Conservation (phyloP, 2,329 filamentous ascomycete genomes). For the Conoideocrella luteorostrata region DNA sequence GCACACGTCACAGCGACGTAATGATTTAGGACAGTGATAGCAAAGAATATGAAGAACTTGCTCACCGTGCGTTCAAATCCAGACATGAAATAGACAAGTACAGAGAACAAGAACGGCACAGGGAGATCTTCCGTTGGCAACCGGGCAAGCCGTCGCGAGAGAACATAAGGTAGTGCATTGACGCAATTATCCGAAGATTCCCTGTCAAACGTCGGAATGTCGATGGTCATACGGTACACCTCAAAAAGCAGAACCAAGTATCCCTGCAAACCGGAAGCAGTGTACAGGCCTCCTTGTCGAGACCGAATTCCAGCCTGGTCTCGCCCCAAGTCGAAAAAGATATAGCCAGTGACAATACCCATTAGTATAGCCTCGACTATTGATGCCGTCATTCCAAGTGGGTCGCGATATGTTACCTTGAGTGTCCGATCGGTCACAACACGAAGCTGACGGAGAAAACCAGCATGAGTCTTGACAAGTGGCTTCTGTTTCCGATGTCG, state of each 20-base stretch:
- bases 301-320: slow-evolving; percentile 68
- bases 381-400: slow-evolving; percentile 66
- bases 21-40: slow-evolving; percentile 61
- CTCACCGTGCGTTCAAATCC: slow-evolving; percentile 58
- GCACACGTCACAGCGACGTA: slow-evolving; percentile 70
- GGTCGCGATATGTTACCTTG: slow-evolving; percentile 68
- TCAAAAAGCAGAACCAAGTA: slow-evolving; percentile 74
- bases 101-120: slow-evolving; percentile 62
- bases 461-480: slow-evolving; percentile 37
- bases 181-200: slow-evolving; percentile 69
- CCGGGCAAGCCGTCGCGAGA: slow-evolving; percentile 63
- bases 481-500: slow-evolving; percentile 13
- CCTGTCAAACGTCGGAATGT: slow-evolving; percentile 70
- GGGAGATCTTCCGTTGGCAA: slow-evolving; percentile 66
- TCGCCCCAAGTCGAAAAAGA: slow-evolving; percentile 60
- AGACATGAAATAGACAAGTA: slow-evolving; percentile 73
- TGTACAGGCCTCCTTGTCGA: slow-evolving; percentile 66
- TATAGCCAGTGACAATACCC: slow-evolving; percentile 66
- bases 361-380: slow-evolving; percentile 64
- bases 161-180: slow-evolving; percentile 59
- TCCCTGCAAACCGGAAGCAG: slow-evolving; percentile 63
- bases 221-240: slow-evolving; percentile 66
- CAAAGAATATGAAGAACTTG: slow-evolving; percentile 68
- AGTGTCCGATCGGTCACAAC: slow-evolving; percentile 65
- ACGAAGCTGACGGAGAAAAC: slow-evolving; percentile 54